These are phyloP conservation scores for Coemansia sp. DNA, from an alignment of 192 early-diverging fungal genomes.

Conservation along the genomic window DNA sequence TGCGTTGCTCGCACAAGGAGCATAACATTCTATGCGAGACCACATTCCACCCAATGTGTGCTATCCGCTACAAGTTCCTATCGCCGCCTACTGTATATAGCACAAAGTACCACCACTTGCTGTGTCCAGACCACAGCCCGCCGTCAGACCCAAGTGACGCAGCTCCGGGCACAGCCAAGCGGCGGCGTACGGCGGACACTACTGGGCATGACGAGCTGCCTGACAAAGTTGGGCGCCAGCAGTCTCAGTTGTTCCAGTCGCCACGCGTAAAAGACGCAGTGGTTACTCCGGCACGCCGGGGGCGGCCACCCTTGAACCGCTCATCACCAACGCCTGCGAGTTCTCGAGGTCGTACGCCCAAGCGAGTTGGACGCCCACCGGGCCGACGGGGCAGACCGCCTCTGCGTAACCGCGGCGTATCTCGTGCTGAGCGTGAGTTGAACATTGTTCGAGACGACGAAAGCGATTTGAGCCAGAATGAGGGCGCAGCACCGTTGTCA, in stretches of 20 bases:
- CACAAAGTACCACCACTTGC: conserved; percentile 26
- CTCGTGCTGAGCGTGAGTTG: conserved; percentile 7
- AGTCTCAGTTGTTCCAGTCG: conserved; percentile 12
- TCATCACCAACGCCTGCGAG: neutral
- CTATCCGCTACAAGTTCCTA: conserved; percentile 37
- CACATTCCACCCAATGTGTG: conserved; percentile 52
- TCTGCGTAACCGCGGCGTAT: conserved; percentile 7
- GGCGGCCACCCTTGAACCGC: too few relatives aligned
- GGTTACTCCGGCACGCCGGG: neutral
- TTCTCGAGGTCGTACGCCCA: neutral
- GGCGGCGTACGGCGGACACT: conserved; percentile 10
- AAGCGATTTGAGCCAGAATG: neutral
- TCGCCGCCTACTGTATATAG: conserved; percentile 20
- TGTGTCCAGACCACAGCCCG: conserved; percentile 27
- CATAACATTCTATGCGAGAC: conserved; percentile 13
- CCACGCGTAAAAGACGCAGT: neutral
- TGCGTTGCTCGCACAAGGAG: conserved; percentile 28
- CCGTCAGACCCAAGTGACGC: too few relatives aligned
- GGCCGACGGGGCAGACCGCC: conserved; percentile 5
- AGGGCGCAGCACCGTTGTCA: neutral
- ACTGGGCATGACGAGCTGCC: neutral
- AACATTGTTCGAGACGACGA: conserved; percentile 7
- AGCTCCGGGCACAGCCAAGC: neutral
- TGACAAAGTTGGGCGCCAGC: conserved; percentile 15
- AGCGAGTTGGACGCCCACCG: neutral